These are phyloP conservation scores for Colletotrichum higginsianum DNA, from an alignment of 2,329 filamentous ascomycete species.

Conservation along the genomic window DNA sequence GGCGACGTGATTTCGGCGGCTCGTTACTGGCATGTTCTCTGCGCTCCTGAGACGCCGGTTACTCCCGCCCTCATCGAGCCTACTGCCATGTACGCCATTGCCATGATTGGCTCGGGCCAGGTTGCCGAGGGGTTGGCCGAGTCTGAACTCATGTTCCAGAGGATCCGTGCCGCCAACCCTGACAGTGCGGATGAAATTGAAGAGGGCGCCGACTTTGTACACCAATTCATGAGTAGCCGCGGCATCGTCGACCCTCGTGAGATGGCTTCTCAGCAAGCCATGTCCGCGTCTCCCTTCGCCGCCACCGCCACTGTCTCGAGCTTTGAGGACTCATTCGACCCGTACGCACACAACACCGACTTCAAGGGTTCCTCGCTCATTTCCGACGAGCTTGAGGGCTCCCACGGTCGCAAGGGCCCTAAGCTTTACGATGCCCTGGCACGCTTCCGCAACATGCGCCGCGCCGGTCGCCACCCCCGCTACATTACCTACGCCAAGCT, in stretches of 20 bases:
- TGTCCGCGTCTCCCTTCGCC: conserved; percentile 65
- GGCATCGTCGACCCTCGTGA: conserved; percentile 70
- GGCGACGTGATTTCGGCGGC: conserved; percentile 84
- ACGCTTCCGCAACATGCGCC: conserved; percentile 93
- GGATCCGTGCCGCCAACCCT: conserved; percentile 75
- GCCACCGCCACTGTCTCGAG: conserved; percentile 71
- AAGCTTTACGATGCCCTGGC: conserved; percentile 85
- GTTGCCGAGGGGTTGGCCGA: conserved; percentile 85
- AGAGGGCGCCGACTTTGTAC: conserved; percentile 82
- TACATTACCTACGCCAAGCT: conserved; percentile 98
- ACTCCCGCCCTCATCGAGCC: conserved; percentile 84
- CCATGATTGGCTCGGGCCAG: conserved; percentile 87
- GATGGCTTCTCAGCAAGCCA: conserved; percentile 59
- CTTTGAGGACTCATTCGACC: conserved; percentile 89
- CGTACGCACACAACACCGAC: conserved; percentile 91
- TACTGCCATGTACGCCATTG: conserved; percentile 90
- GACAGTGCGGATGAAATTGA: conserved; percentile 86
- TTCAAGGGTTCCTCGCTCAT: conserved; percentile 94
- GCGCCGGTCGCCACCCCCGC: conserved; percentile 89
- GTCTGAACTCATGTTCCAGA: conserved; percentile 88
- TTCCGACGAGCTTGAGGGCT: conserved; percentile 88
- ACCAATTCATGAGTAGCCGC: conserved; percentile 71
- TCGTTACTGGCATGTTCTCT: conserved; percentile 85
- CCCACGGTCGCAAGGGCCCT: conserved; percentile 79
- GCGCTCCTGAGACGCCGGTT: conserved; percentile 71